phyloP scores from a whole-genome alignment of 2,329 filamentous ascomycete genomes.

The Fusarium sambucinum region DNA sequence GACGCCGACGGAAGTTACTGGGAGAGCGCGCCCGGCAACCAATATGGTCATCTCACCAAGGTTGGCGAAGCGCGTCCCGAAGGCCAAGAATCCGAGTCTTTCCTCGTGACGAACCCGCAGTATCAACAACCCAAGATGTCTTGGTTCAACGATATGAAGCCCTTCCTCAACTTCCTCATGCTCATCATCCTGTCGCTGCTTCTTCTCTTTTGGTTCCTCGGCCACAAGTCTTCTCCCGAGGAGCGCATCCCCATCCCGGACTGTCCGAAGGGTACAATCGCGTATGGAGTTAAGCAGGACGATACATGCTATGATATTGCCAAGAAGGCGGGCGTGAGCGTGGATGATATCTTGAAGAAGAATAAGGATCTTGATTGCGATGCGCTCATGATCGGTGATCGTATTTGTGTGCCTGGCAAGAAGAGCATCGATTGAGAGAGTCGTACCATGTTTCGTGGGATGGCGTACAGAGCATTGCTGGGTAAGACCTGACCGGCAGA shows the following conservation, averaged over 20 bases:
- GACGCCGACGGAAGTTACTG: constrained; percentile 62
- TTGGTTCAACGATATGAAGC: constrained; percentile 65
- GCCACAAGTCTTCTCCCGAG: constrained; percentile 47
- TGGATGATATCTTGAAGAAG: constrained; percentile 60
- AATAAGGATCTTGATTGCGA: constrained; percentile 64
- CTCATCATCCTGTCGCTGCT: constrained; percentile 65
- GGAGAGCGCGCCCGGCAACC: constrained; percentile 62
- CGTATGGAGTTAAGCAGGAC: constrained; percentile 58
- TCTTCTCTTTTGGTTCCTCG: constrained; percentile 63
- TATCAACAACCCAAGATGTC: constrained; percentile 51
- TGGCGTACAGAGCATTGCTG: constrained; percentile 2
- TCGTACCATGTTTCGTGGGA: constrained; percentile 2
- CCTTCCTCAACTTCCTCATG: constrained; percentile 70
- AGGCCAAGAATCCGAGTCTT: constrained; percentile 51
- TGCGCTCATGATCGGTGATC: constrained; percentile 55
- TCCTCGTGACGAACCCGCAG: constrained; percentile 44
- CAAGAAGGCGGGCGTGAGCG: constrained; percentile 55
- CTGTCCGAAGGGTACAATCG: constrained; percentile 50
- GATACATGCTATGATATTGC: constrained; percentile 68
- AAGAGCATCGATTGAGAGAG: constrained; percentile 13
- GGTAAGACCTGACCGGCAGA: constrained; percentile 10
- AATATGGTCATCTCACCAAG: constrained; percentile 62
- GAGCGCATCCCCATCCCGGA: constrained; percentile 25
- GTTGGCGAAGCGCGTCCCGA: constrained; percentile 50
- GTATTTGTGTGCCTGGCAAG: constrained; percentile 59